Conservation (phyloP, 805 yeast species). For the Teunomyces lycoperdinae region DNA sequence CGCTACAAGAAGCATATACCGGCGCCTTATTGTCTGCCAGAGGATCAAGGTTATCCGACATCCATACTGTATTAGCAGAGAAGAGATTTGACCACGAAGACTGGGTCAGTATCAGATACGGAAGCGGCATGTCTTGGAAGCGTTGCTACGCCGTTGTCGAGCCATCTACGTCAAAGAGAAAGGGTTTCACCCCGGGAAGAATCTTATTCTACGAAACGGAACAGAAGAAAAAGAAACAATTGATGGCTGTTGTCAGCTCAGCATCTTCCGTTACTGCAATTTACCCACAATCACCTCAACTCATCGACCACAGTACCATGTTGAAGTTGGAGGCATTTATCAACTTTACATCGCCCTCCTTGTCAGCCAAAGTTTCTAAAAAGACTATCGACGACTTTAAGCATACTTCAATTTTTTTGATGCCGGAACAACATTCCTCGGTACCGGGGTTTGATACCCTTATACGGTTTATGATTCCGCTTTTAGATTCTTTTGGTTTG, state of each 20-base stretch:
- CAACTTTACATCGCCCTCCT: constrained; percentile 45
- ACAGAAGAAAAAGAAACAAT: constrained; percentile 62
- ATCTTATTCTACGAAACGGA: constrained; percentile 82
- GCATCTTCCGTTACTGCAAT: constrained; percentile 81
- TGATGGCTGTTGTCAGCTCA: constrained; percentile 74
- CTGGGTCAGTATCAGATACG: constrained; percentile 93
- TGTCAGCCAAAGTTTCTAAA: constrained; percentile 33
- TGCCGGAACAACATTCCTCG: constrained; percentile 44
- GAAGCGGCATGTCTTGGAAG: constrained; percentile 97
- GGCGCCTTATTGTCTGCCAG: constrained; percentile 92
- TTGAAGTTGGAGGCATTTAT: constrained; percentile 85
- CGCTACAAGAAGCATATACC: constrained; percentile 93
- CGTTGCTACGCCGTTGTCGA: constrained; percentile 88
- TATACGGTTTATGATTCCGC: constrained; percentile 41
- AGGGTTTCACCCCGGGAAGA: constrained; percentile 55
- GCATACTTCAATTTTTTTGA: constrained; percentile 42
- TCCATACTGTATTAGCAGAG: constrained; percentile 78
- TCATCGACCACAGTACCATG: constrained; percentile 85
- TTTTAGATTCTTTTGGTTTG: constrained; percentile 42
- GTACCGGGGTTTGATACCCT: constrained; percentile 51
- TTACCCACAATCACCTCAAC: constrained; percentile 80
- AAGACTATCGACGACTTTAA: constrained; percentile 30
- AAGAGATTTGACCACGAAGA: constrained; percentile 86
- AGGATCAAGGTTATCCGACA: constrained; percentile 84
- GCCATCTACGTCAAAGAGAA: constrained; percentile 55